Conservation (phyloP, 2,329 filamentous ascomycete genomes). For the Phoma sp. region DNA sequence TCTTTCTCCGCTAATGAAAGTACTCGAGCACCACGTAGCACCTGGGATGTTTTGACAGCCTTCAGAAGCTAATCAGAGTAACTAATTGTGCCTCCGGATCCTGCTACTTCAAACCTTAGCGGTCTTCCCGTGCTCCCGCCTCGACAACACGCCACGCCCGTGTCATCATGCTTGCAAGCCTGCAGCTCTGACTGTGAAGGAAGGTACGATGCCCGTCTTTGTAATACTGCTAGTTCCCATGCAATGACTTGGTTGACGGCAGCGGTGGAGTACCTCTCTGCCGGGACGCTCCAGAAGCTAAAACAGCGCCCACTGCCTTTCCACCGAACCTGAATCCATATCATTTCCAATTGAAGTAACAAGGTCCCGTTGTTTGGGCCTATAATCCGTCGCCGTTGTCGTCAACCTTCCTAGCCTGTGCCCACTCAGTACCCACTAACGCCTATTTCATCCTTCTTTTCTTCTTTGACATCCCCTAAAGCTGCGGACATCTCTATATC, state of each 20-base stretch:
- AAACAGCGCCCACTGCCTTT: slow-evolving; percentile 27
- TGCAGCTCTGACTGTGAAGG: slow-evolving; percentile 34
- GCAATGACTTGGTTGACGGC: slow-evolving; percentile 19
- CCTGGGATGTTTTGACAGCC: slow-evolving; percentile 24
- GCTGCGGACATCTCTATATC: slow-evolving; percentile 7
- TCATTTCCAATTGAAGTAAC: slow-evolving; percentile 37
- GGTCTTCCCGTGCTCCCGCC: slow-evolving; percentile 23
- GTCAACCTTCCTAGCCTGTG: slow-evolving; percentile 37
- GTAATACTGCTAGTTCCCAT: slow-evolving; percentile 29
- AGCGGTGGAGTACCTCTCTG: slow-evolving; percentile 33
- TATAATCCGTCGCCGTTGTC: slow-evolving; percentile 34
- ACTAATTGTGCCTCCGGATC: slow-evolving; percentile 26
- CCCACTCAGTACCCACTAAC: slow-evolving; percentile 35
- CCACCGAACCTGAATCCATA: slow-evolving; percentile 28
- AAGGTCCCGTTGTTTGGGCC: slow-evolving; percentile 30
- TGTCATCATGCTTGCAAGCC: slow-evolving; percentile 38
- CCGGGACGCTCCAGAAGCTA: slow-evolving; percentile 33
- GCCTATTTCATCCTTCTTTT: slow-evolving; percentile 33
- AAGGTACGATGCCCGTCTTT: slow-evolving; percentile 37
- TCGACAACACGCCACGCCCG: slow-evolving; percentile 32
- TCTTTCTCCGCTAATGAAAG: slow-evolving; percentile 43
- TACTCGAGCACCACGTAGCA: slow-evolving; percentile 35
- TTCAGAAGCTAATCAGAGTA: slow-evolving; percentile 20
- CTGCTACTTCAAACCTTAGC: slow-evolving; percentile 26
- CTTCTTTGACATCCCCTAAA: slow-evolving; percentile 23